These are phyloP conservation scores for Hypoxylon sp. DNA, from an alignment of 2,329 filamentous ascomycete genomes.

Conservation along the genomic window DNA sequence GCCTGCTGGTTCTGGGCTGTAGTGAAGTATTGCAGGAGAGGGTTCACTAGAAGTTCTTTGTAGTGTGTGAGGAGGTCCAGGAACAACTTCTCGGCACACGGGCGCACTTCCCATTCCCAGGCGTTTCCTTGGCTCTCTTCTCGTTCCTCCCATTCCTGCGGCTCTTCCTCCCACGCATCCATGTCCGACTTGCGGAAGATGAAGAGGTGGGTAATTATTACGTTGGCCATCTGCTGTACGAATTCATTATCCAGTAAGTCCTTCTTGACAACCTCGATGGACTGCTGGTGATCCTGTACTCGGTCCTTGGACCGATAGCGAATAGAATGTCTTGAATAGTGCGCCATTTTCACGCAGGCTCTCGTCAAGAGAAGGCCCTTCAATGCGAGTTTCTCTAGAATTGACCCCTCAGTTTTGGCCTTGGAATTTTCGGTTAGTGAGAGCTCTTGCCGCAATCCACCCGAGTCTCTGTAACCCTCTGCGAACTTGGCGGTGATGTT, in stretches of 20 bases:
- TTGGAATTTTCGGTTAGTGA: constrained; percentile 56
- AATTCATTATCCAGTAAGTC: constrained; percentile 82
- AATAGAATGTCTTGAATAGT: constrained; percentile 83
- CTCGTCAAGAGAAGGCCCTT: constrained; percentile 86
- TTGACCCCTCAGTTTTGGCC: constrained; percentile 67
- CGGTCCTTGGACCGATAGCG: constrained; percentile 81
- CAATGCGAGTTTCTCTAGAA: constrained; percentile 83
- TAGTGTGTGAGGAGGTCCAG: constrained; percentile 90
- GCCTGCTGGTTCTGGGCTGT: constrained; percentile 73
- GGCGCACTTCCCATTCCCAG: constrained; percentile 92
- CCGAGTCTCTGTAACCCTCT: constrained; percentile 74
- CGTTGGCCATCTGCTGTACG: constrained; percentile 83
- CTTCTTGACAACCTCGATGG: constrained; percentile 75
- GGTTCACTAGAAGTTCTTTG: constrained; percentile 82
- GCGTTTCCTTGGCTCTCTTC: constrained; percentile 87
- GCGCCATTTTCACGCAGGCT: constrained; percentile 86
- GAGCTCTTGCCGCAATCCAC: constrained; percentile 63
- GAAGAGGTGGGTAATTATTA: constrained; percentile 88
- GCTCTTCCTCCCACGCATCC: constrained; percentile 92
- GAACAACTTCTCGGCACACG: constrained; percentile 94
- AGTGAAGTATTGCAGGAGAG: constrained; percentile 85
- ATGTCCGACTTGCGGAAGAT: constrained; percentile 87
- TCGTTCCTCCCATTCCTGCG: constrained; percentile 93
- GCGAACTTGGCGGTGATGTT: constrained; percentile 80
- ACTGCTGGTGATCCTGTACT: constrained; percentile 79